These are phyloP conservation scores for Microbotryum scabiosae DNA, from an alignment of 1,284 basidiomycete genomes.

Conservation along the genomic window DNA sequence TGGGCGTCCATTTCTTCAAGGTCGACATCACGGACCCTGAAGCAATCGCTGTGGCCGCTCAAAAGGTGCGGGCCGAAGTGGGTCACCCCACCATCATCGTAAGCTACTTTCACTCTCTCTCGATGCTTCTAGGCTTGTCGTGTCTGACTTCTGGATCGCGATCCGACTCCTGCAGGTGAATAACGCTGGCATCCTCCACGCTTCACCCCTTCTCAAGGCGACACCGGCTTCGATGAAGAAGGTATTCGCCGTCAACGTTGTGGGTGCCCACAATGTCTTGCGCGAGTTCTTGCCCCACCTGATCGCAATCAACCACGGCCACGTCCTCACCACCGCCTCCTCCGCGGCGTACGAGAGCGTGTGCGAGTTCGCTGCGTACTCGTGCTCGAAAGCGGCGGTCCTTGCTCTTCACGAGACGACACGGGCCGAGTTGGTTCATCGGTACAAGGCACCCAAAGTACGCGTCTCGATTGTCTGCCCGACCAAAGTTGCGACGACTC, in stretches of 20 bases:
- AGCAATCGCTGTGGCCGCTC: constrained; percentile 17
- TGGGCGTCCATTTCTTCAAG: constrained; percentile 1
- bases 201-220: not conserved
- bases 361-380: not conserved
- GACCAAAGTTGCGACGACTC: constrained; percentile 3
- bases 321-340: constrained; percentile 1
- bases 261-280: not conserved
- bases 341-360: not conserved
- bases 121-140: not conserved
- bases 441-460: constrained; percentile 1
- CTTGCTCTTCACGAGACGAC: constrained; percentile 1
- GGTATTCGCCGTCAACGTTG: not conserved
- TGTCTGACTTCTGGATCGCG: too few species aligned
- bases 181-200: not conserved
- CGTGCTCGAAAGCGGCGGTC: not conserved
- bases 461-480: not conserved
- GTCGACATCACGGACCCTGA: constrained; percentile 17
- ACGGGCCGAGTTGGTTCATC: not conserved
- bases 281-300: not conserved
- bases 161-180: not conserved
- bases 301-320: constrained; percentile 1
- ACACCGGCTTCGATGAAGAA: not conserved
- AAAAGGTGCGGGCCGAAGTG: constrained; percentile 17
- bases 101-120: too few species aligned
- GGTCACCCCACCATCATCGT: constrained; percentile 18